A percentile compares a stretch with the other conserved stretches of the same genome.
These are phyloP conservation scores for Russula olivacea DNA, from an alignment of 768 basidiomycete species.

Conservation along the genomic window DNA sequence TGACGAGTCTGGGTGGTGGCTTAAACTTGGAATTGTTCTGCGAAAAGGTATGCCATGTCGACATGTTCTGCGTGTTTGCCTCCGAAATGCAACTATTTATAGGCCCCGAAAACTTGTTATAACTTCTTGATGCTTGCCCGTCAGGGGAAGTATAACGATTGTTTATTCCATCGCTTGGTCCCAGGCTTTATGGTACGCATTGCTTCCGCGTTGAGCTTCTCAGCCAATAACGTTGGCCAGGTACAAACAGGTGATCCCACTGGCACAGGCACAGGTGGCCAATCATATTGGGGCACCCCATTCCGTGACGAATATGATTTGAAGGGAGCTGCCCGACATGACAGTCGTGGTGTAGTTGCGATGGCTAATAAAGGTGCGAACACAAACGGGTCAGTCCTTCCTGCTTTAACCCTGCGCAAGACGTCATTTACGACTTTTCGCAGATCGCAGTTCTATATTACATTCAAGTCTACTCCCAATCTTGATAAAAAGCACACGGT, in stretches of 20 bases:
- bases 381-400: conserved; percentile 65
- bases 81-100: background rate
- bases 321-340: conserved; percentile 84
- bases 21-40: conserved; percentile 82
- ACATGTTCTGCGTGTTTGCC: conserved; percentile 2
- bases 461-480: conserved; percentile 77
- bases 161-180: conserved; percentile 86
- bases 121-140: conserved; percentile 94
- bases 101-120: conserved; percentile 98
- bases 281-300: conserved; percentile 91
- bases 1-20: conserved; percentile 85
- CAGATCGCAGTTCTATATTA: conserved; percentile 91
- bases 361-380: conserved; percentile 96
- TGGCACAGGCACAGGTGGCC: conserved; percentile 89
- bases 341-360: conserved; percentile 74
- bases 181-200: conserved; percentile 86
- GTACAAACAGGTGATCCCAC: conserved; percentile 98
- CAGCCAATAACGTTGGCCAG: conserved; percentile 36
- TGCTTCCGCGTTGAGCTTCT: conserved; percentile 4
- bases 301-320: conserved; percentile 92
- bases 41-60: conserved; percentile 56
- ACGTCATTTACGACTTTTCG: background rate
- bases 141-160: conserved; percentile 84
- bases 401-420: conserved; percentile 5
- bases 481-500: conserved; percentile 94